These are phyloP conservation scores for Ceratocystis smalleyi DNA, from an alignment of 2,329 filamentous ascomycete species.

Conservation along the genomic window DNA sequence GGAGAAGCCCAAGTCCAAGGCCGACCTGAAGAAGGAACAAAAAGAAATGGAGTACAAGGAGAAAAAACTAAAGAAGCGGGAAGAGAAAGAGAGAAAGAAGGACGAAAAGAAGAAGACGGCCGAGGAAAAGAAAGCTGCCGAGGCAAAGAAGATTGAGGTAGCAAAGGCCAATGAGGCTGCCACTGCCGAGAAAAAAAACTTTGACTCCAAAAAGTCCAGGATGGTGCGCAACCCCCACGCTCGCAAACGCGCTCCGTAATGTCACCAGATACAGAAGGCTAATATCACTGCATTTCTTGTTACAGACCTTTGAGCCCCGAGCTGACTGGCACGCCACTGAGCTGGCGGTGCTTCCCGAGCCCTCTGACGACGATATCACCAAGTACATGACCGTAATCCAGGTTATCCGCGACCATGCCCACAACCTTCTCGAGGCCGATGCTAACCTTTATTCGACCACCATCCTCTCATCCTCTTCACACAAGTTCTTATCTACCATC, in stretches of 20 bases:
- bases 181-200: slow-evolving; percentile 24
- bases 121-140: slow-evolving; percentile 20
- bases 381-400: slow-evolving; percentile 31
- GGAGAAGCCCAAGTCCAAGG: slow-evolving; percentile 25
- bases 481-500: slow-evolving; percentile 93
- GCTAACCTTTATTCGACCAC: slow-evolving; percentile 59
- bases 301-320: slow-evolving; percentile 40
- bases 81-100: slow-evolving; percentile 15
- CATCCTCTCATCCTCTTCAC: slow-evolving; percentile 65
- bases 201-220: slow-evolving; percentile 22
- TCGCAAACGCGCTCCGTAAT: neutral
- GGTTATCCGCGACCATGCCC: slow-evolving; percentile 52
- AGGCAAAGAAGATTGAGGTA: slow-evolving; percentile 20
- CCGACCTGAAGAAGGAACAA: slow-evolving; percentile 25
- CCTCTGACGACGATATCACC: slow-evolving; percentile 31
- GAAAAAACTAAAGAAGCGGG: slow-evolving; percentile 23
- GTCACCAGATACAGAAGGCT: slow-evolving; percentile 22
- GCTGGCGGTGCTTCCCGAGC: slow-evolving; percentile 30
- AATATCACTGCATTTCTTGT: slow-evolving; percentile 19
- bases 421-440: slow-evolving; percentile 60
- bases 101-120: slow-evolving; percentile 13
- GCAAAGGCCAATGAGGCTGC: slow-evolving; percentile 22
- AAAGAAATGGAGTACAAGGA: slow-evolving; percentile 22
- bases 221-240: slow-evolving; percentile 23
- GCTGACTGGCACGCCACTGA: slow-evolving; percentile 40